phyloP scores from a whole-genome alignment of 441 rosid genomes.

The Pelargonium australe region DNA sequence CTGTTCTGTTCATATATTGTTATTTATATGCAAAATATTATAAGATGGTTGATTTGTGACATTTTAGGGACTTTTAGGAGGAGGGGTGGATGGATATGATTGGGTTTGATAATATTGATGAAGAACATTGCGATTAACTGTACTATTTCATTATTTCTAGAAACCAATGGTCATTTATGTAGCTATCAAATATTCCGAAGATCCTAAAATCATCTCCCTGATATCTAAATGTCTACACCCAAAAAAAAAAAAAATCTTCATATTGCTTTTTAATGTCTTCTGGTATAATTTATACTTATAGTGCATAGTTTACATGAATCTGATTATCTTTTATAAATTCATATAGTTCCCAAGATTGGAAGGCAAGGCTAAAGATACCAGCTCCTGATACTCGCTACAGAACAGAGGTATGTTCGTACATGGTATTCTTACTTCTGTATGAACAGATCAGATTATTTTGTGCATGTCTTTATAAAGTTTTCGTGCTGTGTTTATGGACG shows the following conservation, averaged over 20 bases:
- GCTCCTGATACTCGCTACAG: conserved; percentile 77
- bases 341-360: conserved; percentile 86
- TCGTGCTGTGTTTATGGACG: neutral
- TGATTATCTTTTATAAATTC: neutral
- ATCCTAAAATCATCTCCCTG: neutral
- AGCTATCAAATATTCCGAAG: neutral
- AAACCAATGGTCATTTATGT: neutral
- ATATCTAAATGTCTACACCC: neutral
- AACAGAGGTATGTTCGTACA: conserved; percentile 51
- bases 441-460: neutral
- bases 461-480: neutral
- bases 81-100: neutral
- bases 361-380: conserved; percentile 69
- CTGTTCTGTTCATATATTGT: neutral
- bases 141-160: neutral
- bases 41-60: neutral
- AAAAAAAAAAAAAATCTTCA: neutral
- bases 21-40: neutral
- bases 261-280: neutral
- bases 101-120: neutral
- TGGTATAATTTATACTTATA: neutral
- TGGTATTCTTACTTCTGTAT: neutral
- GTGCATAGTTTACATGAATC: neutral
- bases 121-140: neutral
- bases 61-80: neutral